Conservation (phyloP, 306 rosid genomes). For the Betula pendula region DNA sequence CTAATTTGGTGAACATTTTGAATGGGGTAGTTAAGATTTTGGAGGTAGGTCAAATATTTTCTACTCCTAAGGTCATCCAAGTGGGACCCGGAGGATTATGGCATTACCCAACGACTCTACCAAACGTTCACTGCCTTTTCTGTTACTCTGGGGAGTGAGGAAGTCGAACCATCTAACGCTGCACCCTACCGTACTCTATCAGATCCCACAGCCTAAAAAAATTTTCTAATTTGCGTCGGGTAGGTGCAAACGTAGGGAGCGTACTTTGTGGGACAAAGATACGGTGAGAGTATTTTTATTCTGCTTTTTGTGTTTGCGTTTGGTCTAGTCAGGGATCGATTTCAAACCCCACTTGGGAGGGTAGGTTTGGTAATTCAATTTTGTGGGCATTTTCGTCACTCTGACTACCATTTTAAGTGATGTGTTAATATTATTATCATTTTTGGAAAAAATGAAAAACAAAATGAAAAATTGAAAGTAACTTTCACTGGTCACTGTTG, state of each 20-base stretch:
- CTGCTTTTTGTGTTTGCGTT: too few species aligned
- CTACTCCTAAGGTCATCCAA: slow-evolving; percentile 25
- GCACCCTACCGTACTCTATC: slow-evolving; percentile 19
- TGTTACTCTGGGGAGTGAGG: slow-evolving; percentile 8
- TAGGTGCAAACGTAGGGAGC: slow-evolving; percentile 16
- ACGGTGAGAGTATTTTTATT: not conserved
- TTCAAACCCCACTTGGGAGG: not conserved
- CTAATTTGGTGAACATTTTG: slow-evolving; percentile 33
- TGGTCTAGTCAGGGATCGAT: too few species aligned
- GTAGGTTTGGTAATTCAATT: not conserved
- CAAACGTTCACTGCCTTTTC: not conserved
- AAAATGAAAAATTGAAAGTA: slow-evolving; percentile 20
- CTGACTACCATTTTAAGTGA: not conserved
- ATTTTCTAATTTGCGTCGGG: slow-evolving; percentile 10
- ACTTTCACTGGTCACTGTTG: slow-evolving; percentile 46
- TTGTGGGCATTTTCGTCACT: slow-evolving; percentile 25
- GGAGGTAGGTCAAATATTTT: slow-evolving; percentile 47
- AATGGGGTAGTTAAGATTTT: slow-evolving; percentile 59
- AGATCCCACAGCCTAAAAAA: not conserved
- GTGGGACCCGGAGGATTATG: slow-evolving; percentile 37
- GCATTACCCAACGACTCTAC: slow-evolving; percentile 3
- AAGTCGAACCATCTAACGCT: slow-evolving; percentile 3
- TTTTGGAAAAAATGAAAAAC: not conserved
- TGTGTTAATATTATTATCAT: not conserved
- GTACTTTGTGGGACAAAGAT: slow-evolving; percentile 39